phyloP scores from a whole-genome alignment of 2,329 filamentous ascomycete genomes.

The Monilinia fructicola region DNA sequence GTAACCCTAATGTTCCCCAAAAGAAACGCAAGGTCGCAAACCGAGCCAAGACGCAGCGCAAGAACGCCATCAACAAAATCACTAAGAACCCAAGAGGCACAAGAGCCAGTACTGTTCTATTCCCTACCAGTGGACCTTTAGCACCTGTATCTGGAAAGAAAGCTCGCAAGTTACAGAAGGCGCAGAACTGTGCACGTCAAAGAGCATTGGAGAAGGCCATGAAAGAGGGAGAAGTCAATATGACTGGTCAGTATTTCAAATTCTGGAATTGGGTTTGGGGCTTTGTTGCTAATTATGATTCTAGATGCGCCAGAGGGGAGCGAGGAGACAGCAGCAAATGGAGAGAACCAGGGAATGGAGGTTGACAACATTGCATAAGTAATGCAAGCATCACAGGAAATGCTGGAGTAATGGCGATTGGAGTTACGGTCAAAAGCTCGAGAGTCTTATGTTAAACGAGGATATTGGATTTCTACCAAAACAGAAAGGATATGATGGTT shows the following conservation, averaged over 20 bases:
- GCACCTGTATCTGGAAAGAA: slow-evolving; percentile 41
- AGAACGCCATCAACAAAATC: slow-evolving; percentile 35
- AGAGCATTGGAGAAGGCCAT: slow-evolving; percentile 40
- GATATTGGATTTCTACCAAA: not conserved
- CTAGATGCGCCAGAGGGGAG: slow-evolving; percentile 24
- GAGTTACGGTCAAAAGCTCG: slow-evolving; percentile 14
- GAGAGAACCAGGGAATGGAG: slow-evolving; percentile 15
- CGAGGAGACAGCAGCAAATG: slow-evolving; percentile 2
- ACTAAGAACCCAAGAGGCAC: slow-evolving; percentile 40
- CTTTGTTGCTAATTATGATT: not conserved
- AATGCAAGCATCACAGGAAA: not conserved
- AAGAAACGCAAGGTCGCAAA: slow-evolving; percentile 39
- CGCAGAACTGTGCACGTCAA: slow-evolving; percentile 38
- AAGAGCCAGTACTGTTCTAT: slow-evolving; percentile 36
- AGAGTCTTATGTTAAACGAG: not conserved
- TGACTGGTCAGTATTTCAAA: slow-evolving; percentile 37
- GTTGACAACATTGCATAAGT: slow-evolving; percentile 20
- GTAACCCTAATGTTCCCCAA: slow-evolving; percentile 41
- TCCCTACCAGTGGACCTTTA: slow-evolving; percentile 39
- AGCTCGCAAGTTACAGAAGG: slow-evolving; percentile 40
- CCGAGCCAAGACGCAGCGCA: slow-evolving; percentile 39
- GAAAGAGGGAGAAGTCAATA: slow-evolving; percentile 38
- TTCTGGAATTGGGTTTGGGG: not conserved
- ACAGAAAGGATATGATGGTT: not conserved
- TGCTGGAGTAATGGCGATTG: slow-evolving; percentile 19